Evolutionary conservation across 2,329 filamentous ascomycete genomes (phyloP).

Genomic region (Harringtonia lauricola): DNA sequence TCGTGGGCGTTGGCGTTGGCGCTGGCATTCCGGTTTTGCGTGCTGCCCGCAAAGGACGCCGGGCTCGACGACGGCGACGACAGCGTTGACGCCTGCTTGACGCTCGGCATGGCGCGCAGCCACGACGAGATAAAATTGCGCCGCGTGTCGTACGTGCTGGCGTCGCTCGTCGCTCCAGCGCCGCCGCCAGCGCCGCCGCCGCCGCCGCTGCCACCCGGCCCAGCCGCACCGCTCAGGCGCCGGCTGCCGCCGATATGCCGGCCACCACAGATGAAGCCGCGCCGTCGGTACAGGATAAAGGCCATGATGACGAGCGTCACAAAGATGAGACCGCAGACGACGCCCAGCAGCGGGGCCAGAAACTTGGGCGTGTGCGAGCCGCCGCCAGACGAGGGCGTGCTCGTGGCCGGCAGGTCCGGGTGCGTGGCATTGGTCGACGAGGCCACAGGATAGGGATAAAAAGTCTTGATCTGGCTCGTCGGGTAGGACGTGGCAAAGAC

Average conservation of each 20-base stretch:
- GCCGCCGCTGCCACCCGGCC: not conserved
- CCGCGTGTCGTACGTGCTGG: slow-evolving; percentile 33
- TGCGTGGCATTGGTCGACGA: slow-evolving; percentile 15
- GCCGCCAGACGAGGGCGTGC: slow-evolving; percentile 10
- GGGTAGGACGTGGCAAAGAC: slow-evolving; percentile 48
- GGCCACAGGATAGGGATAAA: slow-evolving; percentile 45
- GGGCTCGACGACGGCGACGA: not conserved
- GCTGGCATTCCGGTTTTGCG: not conserved
- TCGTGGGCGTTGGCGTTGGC: no score
- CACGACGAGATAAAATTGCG: slow-evolving; percentile 38
- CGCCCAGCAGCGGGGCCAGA: slow-evolving; percentile 50
- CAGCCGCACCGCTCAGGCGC: not conserved
- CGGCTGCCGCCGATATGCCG: not conserved
- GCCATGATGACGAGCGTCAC: slow-evolving; percentile 39
- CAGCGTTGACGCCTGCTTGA: slow-evolving; percentile 7
- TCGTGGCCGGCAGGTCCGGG: slow-evolving; percentile 8
- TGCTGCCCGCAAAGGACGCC: not conserved
- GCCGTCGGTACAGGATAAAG: slow-evolving; percentile 41
- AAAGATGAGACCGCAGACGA: slow-evolving; percentile 47
- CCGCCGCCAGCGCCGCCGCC: slow-evolving; percentile 16
- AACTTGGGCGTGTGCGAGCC: slow-evolving; percentile 37
- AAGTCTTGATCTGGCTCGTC: slow-evolving; percentile 42
- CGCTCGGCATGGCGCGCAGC: slow-evolving; percentile 33
- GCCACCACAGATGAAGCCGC: slow-evolving; percentile 25
- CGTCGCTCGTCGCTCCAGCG: slow-evolving; percentile 22